Percentiles rank a stretch among this genome's conserved stretches.
Conservation (phyloP, 345 rosid species). For the Kernera saxatilis region DNA sequence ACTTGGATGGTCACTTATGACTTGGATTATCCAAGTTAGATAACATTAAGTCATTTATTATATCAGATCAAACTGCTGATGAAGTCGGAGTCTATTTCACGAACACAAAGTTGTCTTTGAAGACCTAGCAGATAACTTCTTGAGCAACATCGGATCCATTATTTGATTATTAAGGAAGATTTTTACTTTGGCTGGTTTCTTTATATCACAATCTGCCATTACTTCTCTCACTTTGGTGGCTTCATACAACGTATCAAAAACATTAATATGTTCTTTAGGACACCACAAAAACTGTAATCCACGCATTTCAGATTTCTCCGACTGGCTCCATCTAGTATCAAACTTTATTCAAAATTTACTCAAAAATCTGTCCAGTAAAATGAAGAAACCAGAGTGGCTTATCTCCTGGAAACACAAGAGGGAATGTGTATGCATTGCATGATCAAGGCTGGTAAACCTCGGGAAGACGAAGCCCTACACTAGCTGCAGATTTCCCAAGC, state of each 20-base stretch:
- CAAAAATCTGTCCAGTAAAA: not conserved
- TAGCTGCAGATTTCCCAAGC: constrained; percentile 82
- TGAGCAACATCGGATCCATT: not conserved
- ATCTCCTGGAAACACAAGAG: not conserved
- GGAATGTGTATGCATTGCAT: not conserved
- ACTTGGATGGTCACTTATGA: not conserved
- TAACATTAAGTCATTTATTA: too few species aligned
- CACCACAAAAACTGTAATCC: not conserved
- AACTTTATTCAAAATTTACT: not conserved
- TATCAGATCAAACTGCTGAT: not conserved
- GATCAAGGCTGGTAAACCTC: constrained; percentile 67
- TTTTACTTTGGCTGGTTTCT: not conserved
- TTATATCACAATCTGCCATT: not conserved
- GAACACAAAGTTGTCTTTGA: not conserved
- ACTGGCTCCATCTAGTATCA: not conserved
- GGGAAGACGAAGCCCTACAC: constrained; percentile 92
- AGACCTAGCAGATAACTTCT: not conserved
- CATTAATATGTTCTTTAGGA: not conserved
- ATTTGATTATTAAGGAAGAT: not conserved
- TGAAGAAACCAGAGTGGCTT: not conserved
- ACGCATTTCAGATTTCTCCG: not conserved
- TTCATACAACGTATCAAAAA: not conserved
- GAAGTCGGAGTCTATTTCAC: not conserved
- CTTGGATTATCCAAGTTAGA: too few species aligned
- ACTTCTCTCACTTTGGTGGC: not conserved